These are phyloP conservation scores for Trichoderma reesei DNA, from an alignment of 495 filamentous ascomycete species.

Conservation along the genomic window DNA sequence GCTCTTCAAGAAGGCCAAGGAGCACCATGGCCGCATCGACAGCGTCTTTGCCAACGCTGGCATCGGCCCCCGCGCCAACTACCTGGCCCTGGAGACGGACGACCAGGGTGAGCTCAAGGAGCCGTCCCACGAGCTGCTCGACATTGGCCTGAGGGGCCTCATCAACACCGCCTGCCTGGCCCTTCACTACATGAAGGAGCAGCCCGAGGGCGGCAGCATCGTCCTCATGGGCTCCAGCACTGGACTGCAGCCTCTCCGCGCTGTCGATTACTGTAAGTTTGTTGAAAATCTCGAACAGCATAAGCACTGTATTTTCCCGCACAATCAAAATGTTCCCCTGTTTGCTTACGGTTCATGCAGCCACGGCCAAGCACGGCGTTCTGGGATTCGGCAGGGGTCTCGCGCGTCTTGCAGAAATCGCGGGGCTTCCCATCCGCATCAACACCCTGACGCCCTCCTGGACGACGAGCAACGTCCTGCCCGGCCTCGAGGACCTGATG, in stretches of 20 bases:
- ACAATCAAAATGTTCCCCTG: no score
- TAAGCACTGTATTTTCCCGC: no score
- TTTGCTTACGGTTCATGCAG: neutral
- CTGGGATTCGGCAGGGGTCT: conserved; percentile 27
- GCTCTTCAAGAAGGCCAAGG: conserved; percentile 30
- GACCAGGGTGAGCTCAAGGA: conserved; percentile 32
- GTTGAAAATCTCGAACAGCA: no score
- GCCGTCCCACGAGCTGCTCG: conserved; percentile 27
- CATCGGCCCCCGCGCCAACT: conserved; percentile 27
- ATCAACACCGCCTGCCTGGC: conserved; percentile 33
- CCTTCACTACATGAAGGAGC: conserved; percentile 30
- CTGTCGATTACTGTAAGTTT: conserved; percentile 26
- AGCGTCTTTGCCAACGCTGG: conserved; percentile 44
- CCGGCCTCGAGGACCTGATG: conserved; percentile 15
- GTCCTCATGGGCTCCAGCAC: conserved; percentile 31
- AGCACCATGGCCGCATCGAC: conserved; percentile 36
- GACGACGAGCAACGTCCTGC: conserved; percentile 30
- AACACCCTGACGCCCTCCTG: conserved; percentile 36
- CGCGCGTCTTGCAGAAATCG: conserved; percentile 10
- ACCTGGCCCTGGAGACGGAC: conserved; percentile 32
- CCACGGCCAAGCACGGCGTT: conserved; percentile 27
- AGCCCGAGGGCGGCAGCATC: conserved; percentile 26
- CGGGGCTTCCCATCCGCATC: conserved; percentile 21
- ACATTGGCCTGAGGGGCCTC: conserved; percentile 35
- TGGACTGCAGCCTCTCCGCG: conserved; percentile 29